Evolutionary conservation across 73 alveolate species (phyloP), one percentile per base, ranked within the genome.

Genomic region (Blepharisma stoltei): DNA sequence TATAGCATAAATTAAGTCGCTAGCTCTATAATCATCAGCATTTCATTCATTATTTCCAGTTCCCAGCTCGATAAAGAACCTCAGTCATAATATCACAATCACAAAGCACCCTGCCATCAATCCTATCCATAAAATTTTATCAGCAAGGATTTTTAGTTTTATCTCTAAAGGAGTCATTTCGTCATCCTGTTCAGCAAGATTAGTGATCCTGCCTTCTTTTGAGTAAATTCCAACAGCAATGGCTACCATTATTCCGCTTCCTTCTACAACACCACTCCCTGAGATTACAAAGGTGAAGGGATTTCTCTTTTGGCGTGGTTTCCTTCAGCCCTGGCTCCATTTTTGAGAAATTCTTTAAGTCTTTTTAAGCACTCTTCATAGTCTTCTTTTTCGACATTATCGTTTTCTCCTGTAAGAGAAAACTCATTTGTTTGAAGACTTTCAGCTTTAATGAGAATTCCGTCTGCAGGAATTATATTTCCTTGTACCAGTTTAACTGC

Each of bases 401-500:
- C 95, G 41, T 89, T 87, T 83, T 93, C 98, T 18, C 98, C 98
- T n/a, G 98, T 93, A 88, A 93, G 81, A 52, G 97, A 97, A 68
- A 96, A 69, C 79, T 95, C 99, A 82, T 93, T 96, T 48, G 93
- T 81, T 50, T 84, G 86, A 18, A 93, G 70, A 43, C 90, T 96
- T n/a, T 83, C 76, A 37, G 98, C 95, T 67, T 92, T 90, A 9
- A 69, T 18, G 18, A 84, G 7, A 45, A 90, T 73, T n/a, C 95
- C 94, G 66, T 93, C 98, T 54, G 97, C 97, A 0, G 98, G 97
- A 54, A 93, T 85, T 67, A 88, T 91, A 82, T 81, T 85, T n/a
- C 98, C 98, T 77, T 85, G 79, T 48, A 77, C 90, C 47, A 93
- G 89, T 52, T 73, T 76, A 25, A 93, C 93, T 32, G 87, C 79